phyloP scores from a whole-genome alignment of 1,284 basidiomycete species.

The Malassezia japonica region DNA sequence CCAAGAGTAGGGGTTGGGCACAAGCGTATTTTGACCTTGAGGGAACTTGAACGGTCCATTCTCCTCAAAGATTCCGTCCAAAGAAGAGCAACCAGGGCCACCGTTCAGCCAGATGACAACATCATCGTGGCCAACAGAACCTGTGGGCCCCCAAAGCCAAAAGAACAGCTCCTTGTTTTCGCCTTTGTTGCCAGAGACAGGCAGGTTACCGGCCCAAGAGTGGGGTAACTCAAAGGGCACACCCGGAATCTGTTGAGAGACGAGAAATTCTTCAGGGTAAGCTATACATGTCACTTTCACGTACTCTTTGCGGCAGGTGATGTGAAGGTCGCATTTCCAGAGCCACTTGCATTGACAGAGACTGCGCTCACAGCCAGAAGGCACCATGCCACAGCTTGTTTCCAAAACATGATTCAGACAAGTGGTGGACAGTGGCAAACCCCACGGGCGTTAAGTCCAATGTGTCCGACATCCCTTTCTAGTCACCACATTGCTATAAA shows the following conservation, averaged over 20 bases:
- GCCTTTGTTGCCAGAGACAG: conserved; percentile 19
- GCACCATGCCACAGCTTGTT: too few relatives aligned
- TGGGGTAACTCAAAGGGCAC: conserved; percentile 27
- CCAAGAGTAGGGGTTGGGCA: conserved; percentile 65
- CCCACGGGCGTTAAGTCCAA: too few relatives aligned
- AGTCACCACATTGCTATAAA: too few relatives aligned
- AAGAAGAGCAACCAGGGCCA: conserved; percentile 61
- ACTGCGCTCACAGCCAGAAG: too few relatives aligned
- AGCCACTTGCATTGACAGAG: too few relatives aligned
- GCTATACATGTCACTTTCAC: too few relatives aligned
- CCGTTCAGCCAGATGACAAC: conserved; percentile 59
- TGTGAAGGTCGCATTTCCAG: too few relatives aligned
- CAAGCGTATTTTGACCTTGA: conserved; percentile 53
- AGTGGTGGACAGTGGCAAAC: too few relatives aligned
- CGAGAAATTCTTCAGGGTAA: conserved; percentile 1
- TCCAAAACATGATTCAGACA: too few relatives aligned
- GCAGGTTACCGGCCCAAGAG: conserved; percentile 34
- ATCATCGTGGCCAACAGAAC: conserved; percentile 61
- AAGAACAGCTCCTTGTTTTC: conserved; percentile 59
- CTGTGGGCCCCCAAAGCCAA: conserved; percentile 73
- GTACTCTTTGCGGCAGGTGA: too few relatives aligned
- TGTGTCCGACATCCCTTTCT: too few relatives aligned
- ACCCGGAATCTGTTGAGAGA: conserved; percentile 21
- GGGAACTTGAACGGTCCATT: conserved; percentile 66
- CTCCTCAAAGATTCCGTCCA: conserved; percentile 69